These are phyloP conservation scores for Colletotrichum plurivorum DNA, from an alignment of 2,329 filamentous ascomycete genomes.

Conservation along the genomic window DNA sequence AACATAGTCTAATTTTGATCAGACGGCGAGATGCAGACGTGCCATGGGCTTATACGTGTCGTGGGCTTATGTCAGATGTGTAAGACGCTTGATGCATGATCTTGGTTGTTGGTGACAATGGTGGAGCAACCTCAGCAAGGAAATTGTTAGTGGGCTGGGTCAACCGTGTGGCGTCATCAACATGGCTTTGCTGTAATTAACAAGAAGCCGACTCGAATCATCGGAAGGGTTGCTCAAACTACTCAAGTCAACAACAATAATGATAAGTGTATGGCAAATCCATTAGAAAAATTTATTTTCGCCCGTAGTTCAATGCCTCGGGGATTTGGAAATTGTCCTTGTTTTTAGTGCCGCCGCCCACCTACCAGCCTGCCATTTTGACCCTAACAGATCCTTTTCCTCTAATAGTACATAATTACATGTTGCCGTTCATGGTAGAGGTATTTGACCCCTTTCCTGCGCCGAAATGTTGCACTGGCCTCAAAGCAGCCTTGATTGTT, in stretches of 20 bases:
- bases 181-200: background rate
- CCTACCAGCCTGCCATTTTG: background rate
- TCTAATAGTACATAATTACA: conserved; percentile 34
- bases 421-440: background rate
- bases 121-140: conserved; percentile 20
- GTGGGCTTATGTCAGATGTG: background rate
- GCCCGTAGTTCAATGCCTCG: background rate
- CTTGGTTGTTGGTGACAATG: background rate
- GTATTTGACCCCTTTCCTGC: conserved; percentile 2
- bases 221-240: too few relatives aligned
- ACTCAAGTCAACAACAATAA: too few relatives aligned
- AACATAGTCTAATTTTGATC: conserved; percentile 16
- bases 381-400: conserved; percentile 28
- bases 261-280: too few relatives aligned
- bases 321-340: background rate
- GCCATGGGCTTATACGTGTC: background rate
- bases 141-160: conserved; percentile 34
- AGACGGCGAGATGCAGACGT: background rate
- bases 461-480: conserved; percentile 25
- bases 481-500: conserved; percentile 40
- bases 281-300: background rate
- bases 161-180: conserved; percentile 36
- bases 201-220: too few relatives aligned
- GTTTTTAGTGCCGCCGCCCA: conserved; percentile 14
- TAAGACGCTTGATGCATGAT: background rate